phyloP scores from a whole-genome alignment of 1,284 basidiomycete species.

The Neolentinus lepideus region DNA sequence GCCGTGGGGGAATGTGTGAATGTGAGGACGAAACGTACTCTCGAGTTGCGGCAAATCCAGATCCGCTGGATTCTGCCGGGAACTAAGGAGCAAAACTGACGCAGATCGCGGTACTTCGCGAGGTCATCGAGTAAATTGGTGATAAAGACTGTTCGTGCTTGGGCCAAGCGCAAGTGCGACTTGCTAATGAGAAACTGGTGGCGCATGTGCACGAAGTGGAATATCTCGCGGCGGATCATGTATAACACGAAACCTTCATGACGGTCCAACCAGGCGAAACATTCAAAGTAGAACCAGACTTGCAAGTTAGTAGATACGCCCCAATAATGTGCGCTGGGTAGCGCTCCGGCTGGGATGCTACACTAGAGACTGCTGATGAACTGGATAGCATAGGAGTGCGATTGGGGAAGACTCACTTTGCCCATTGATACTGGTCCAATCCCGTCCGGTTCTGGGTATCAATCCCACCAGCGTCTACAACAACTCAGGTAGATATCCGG shows the following conservation, averaged over 20 bases:
- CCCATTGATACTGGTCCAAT: slow-evolving; percentile 37
- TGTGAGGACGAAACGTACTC: slow-evolving; percentile 4
- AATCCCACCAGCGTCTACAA: slow-evolving; percentile 48
- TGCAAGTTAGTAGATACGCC: slow-evolving; percentile 39
- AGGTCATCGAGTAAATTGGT: slow-evolving; percentile 64
- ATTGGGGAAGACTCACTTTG: slow-evolving; percentile 29
- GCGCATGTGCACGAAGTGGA: slow-evolving; percentile 57
- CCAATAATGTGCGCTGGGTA: slow-evolving; percentile 41
- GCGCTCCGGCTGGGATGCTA: slow-evolving; percentile 30
- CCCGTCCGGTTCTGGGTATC: slow-evolving; percentile 22
- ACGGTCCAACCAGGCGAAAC: neutral
- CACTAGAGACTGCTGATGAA: slow-evolving; percentile 2
- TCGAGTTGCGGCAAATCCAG: slow-evolving; percentile 63
- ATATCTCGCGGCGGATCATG: slow-evolving; percentile 60
- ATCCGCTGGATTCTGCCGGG: slow-evolving; percentile 75
- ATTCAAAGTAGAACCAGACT: slow-evolving; percentile 8
- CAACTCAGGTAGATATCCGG: slow-evolving; percentile 49
- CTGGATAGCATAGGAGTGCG: neutral
- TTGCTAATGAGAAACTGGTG: slow-evolving; percentile 64
- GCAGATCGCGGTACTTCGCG: slow-evolving; percentile 52
- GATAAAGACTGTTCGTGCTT: slow-evolving; percentile 74
- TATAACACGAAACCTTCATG: slow-evolving; percentile 59
- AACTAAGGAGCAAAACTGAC: slow-evolving; percentile 58
- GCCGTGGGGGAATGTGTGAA: neutral
- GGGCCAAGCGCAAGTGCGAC: slow-evolving; percentile 54